phyloP scores from a whole-genome alignment of 108 stramenopile genomes.

The Cyclotella baltica region DNA sequence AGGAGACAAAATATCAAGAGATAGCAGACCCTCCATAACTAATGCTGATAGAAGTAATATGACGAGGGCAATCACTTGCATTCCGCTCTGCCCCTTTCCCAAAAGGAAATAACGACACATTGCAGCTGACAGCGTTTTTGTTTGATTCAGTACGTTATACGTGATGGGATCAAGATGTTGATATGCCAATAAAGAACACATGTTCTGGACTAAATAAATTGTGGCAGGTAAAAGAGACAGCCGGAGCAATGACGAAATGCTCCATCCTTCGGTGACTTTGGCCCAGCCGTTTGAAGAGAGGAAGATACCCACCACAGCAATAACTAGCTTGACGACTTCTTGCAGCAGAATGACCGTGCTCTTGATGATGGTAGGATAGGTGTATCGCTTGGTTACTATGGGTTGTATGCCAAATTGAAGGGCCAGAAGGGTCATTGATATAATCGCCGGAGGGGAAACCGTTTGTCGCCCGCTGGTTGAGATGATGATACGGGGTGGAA shows the following conservation, averaged over 20 bases:
- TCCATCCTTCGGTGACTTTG: constrained; percentile 60
- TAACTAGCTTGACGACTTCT: constrained; percentile 70
- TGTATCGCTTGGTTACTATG: constrained; percentile 75
- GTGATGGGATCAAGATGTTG: constrained; percentile 92
- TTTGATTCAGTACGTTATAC: constrained; percentile 97
- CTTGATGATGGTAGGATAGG: constrained; percentile 63
- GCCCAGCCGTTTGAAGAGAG: constrained; percentile 31
- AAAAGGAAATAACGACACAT: constrained; percentile 91
- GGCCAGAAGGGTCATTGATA: constrained; percentile 77
- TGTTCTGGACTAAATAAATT: constrained; percentile 93
- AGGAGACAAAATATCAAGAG: constrained; percentile 44
- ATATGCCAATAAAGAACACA: constrained; percentile 87
- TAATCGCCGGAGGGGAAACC: not conserved
- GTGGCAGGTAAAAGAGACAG: constrained; percentile 87
- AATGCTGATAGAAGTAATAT: constrained; percentile 82
- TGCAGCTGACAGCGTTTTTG: constrained; percentile 94
- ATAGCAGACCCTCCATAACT: constrained; percentile 73
- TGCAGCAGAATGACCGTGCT: constrained; percentile 83
- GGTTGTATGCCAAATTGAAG: constrained; percentile 95
- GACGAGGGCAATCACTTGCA: constrained; percentile 86
- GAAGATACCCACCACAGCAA: constrained; percentile 53
- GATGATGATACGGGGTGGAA: not conserved
- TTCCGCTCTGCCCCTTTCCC: constrained; percentile 77
- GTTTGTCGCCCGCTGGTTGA: not conserved
- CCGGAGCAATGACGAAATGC: constrained; percentile 61